These are phyloP conservation scores for Lodderomyces pseudojiufengensis DNA, from an alignment of 1,139 yeast genomes.

Conservation along the genomic window DNA sequence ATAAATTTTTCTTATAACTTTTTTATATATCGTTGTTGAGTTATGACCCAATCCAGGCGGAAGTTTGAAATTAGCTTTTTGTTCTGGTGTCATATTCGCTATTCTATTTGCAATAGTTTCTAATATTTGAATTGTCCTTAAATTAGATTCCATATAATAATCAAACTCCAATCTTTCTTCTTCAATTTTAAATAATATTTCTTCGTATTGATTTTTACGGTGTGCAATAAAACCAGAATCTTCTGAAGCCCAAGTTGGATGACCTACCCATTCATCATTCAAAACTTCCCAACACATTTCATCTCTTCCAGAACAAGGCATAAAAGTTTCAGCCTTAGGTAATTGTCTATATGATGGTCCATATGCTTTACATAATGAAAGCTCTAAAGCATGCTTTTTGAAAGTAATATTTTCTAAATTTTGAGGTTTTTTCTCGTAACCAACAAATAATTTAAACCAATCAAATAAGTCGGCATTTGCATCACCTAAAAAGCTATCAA, in stretches of 20 bases:
- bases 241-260: conserved; percentile 99
- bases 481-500: conserved; percentile 77
- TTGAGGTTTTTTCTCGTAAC: conserved; percentile 72
- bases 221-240: conserved; percentile 98
- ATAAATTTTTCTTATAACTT: conserved; percentile 86
- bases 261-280: conserved; percentile 99
- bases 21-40: conserved; percentile 85
- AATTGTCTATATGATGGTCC: conserved; percentile 93
- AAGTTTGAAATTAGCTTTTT: conserved; percentile 76
- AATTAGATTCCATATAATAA: conserved; percentile 89
- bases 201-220: conserved; percentile 96
- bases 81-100: conserved; percentile 89
- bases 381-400: conserved; percentile 86
- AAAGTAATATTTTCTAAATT: conserved; percentile 84
- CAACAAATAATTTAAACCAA: conserved; percentile 93
- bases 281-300: conserved; percentile 99
- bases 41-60: conserved; percentile 94
- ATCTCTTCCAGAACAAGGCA: conserved; percentile 98
- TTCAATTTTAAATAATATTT: conserved; percentile 88
- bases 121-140: conserved; percentile 90
- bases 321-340: conserved; percentile 91
- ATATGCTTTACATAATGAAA: conserved; percentile 78
- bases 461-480: conserved; percentile 71
- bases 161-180: conserved; percentile 98
- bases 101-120: conserved; percentile 95